Evolutionary conservation across 371 early-diverging fungal species (phyloP), one percentile per base, ranked within the genome.

Genomic region (Lichtheimia hyalospora): DNA sequence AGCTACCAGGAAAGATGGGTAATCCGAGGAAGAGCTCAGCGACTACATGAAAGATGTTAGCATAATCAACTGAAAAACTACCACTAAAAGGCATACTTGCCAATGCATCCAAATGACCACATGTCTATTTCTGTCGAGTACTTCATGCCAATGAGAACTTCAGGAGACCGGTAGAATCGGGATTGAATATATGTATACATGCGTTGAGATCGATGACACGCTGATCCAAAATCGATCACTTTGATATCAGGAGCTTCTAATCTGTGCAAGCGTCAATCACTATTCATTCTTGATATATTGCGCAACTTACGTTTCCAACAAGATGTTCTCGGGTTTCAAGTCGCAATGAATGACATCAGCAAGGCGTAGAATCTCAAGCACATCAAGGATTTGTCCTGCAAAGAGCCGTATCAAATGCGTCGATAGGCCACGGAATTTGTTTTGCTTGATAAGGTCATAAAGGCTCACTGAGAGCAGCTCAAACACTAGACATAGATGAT

Each of bases 91-190:
- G 10, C 4, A n/a, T 44, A 7, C 27, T 55, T 44, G 42, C 56
- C 56, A 24, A 99, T 96, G 72, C 99, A 99, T 0, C 99, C 99
- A 8, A 98, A 77, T 4, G 98, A 95, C 99, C 99, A 99, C 88
- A 99, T 96, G 70, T 99, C 99, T 42, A 97, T 96, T 13, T 94
- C 82, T 25, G 95, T 89, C 3, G 96, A 90, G 77, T 98, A 93
- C 52, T 95, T 91, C 48, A 97, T 73, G 0, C 98, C 99, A 12
- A 99, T 77, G 5, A 99, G 72, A 0, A 99, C 96, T 71, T 99
- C 99, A 3, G 99, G 99, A 8, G 96, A 91, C 49, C 99, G 86
- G 68, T 99, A 99, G 74, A 96, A 99, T 25, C 99, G 89, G 2
- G 96, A 95, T 70, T 98, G 98, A 52, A 98, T 97, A 77, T 99